Conservation (phyloP, 768 basidiomycete genomes). For the Leucosporidium yakuticum region DNA sequence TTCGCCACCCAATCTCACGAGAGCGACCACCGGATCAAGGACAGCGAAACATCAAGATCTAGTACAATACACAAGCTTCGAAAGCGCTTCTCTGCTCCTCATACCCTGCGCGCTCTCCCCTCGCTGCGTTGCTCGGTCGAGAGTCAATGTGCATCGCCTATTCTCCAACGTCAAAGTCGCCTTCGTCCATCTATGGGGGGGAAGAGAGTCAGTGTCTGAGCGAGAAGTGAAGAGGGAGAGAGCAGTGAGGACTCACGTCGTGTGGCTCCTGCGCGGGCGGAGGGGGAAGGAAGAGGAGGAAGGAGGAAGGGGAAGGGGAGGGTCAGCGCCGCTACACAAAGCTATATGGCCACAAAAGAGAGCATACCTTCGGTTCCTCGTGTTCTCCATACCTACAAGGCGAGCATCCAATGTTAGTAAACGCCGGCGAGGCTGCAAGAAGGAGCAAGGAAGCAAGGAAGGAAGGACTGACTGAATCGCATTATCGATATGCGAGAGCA, state of each 20-base stretch:
- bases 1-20: no score
- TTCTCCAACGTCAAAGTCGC: conserved; percentile 14
- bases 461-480: conserved; percentile 78
- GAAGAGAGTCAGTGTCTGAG: no score
- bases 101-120: no score
- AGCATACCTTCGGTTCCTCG: conserved; percentile 80
- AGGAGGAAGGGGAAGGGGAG: no score
- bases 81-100: no score
- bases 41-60: no score
- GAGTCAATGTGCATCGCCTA: neutral
- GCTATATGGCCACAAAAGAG: no score
- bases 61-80: no score
- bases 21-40: no score
- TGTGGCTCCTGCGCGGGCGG: conserved; percentile 41
- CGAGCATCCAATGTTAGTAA: neutral
- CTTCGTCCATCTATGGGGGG: conserved; percentile 1
- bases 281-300: no score
- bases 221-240: neutral
- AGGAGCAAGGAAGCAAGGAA: neutral
- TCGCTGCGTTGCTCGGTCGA: no score
- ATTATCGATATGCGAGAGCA: conserved; percentile 93
- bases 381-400: conserved; percentile 43
- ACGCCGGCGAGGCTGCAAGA: neutral
- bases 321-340: no score
- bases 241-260: conserved; percentile 13